A percentile compares a stretch with the other conserved stretches of the same genome.
Conservation (phyloP, 2,329 filamentous ascomycete species). For the Cyphellophora europaea region DNA sequence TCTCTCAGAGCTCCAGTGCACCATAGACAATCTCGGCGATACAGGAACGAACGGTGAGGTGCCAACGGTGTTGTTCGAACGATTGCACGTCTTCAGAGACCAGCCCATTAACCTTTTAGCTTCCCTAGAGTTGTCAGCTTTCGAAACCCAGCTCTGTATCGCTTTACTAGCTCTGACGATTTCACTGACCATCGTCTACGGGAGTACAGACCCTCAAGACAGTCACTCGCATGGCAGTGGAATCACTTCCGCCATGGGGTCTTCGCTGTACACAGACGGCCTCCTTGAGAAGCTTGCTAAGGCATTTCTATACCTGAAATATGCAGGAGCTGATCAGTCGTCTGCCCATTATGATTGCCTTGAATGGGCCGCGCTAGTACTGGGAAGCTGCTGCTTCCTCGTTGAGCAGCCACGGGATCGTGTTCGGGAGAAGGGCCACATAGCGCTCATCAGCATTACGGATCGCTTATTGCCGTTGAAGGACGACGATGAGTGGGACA, state of each 20-base stretch:
- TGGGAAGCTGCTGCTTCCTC: conserved; percentile 7
- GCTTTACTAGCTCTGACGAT: conserved; percentile 6
- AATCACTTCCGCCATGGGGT: background rate
- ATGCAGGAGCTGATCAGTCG: conserved; percentile 1
- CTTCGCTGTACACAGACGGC: too few relatives aligned
- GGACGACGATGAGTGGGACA: conserved; percentile 3
- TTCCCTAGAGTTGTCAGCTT: conserved; percentile 1
- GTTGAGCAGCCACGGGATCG: conserved; percentile 3
- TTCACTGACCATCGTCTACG: conserved; percentile 2
- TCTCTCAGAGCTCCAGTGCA: conserved; percentile 2
- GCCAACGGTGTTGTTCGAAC: too few relatives aligned
- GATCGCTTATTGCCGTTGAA: background rate
- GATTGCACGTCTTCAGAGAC: background rate
- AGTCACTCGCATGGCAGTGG: background rate
- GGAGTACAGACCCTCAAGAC: background rate
- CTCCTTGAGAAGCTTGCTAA: conserved; percentile 3
- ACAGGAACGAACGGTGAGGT: background rate
- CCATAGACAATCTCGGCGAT: background rate
- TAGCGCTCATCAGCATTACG: conserved; percentile 7
- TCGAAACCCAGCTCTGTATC: conserved; percentile 6
- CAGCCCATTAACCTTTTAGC: conserved; percentile 4
- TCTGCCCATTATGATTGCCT: conserved; percentile 1
- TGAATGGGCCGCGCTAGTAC: conserved; percentile 7
- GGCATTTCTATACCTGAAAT: conserved; percentile 10
- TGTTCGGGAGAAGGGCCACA: conserved; percentile 8